Evolutionary conservation across 164 flowering plant species (phyloP).

Genomic region (Tinospora cordifolia): DNA sequence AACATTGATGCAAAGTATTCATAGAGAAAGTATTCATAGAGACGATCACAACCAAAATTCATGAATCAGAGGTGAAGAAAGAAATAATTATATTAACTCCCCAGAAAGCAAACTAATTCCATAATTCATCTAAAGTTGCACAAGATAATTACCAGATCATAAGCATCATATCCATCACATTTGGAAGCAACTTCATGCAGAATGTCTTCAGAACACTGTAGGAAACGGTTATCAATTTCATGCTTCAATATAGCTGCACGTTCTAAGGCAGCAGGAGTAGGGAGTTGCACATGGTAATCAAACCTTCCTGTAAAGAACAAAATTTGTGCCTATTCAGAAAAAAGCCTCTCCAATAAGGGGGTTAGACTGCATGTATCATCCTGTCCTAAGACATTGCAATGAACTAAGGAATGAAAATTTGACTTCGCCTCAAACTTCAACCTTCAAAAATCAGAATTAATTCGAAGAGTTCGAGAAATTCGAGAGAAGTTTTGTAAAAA

Average conservation of each 20-base stretch:
- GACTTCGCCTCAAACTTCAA: no score
- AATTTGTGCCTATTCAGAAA: neutral
- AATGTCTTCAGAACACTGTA: constrained; percentile 60
- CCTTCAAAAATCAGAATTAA: no score
- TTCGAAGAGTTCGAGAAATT: no score
- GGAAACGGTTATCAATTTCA: constrained; percentile 71
- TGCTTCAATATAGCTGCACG: constrained; percentile 74
- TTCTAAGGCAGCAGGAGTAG: constrained; percentile 74
- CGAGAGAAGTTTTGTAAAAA: no score
- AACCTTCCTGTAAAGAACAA: constrained; percentile 59
- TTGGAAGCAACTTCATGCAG: constrained; percentile 64
- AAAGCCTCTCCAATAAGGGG: no score
- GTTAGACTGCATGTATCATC: no score
- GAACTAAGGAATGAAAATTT: no score
- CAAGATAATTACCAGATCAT: constrained; percentile 66
- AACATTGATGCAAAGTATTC: neutral
- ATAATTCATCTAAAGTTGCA: neutral
- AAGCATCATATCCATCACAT: constrained; percentile 97
- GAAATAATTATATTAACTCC: no score
- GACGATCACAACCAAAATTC: neutral
- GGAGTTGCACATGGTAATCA: constrained; percentile 83
- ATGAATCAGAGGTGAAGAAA: neutral
- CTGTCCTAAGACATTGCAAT: no score
- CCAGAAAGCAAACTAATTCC: neutral
- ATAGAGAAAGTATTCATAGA: no score